Base-by-base conservation (phyloP, 192 early-diverging fungal species). In the Backusella mclennaniae region DNA sequence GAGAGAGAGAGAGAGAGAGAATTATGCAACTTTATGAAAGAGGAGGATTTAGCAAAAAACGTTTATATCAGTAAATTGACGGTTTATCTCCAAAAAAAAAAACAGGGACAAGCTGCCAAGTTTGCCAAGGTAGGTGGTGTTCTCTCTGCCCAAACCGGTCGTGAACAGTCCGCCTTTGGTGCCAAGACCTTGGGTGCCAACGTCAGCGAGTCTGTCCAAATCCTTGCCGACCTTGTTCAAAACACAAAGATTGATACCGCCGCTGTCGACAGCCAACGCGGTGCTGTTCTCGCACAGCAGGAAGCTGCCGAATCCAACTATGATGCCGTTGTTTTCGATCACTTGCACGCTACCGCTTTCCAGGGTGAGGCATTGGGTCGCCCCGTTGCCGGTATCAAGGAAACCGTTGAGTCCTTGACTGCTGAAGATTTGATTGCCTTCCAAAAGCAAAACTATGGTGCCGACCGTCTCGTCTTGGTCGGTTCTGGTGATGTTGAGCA, bases 241-340 rank as follows among this genome's bases (percentile, higher is more conserved):
- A 91, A 95, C 89, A 95, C 94, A 36, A 97, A 88, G 72, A 86
- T 97, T 71, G 91, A 85, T 78, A 83, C 87, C 73, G 82, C 87
- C 17, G 93, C 95, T 68, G 95, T 99, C 73, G 95, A 97, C 83
- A 94, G 96, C 73, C 95, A 96, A 87, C 96, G 97, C 76, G 93
- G 95, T 78, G 94, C 96, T 66, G 97, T 99, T 76, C 84, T 96
- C 79, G 87, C 94, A 74, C 96, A 98, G 88, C 90, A 95, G 74
- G 92, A 96, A 79, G 90, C 92, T 76, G 90, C 91, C 35, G 90
- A 94, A 72, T 95, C 95, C 86, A 89, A 95, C 73, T 91, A 96
- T 83, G 96, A 98, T 79, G 95, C 98, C 84, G 97, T 98, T 49
- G 96, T 97, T 69, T 99, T 99, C 86, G 97, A 99, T 79, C 96